A percentile compares a stretch with the other conserved stretches of the same genome.
phyloP scores from a whole-genome alignment of 139 green algal genomes.

The Marvania coccoides region DNA sequence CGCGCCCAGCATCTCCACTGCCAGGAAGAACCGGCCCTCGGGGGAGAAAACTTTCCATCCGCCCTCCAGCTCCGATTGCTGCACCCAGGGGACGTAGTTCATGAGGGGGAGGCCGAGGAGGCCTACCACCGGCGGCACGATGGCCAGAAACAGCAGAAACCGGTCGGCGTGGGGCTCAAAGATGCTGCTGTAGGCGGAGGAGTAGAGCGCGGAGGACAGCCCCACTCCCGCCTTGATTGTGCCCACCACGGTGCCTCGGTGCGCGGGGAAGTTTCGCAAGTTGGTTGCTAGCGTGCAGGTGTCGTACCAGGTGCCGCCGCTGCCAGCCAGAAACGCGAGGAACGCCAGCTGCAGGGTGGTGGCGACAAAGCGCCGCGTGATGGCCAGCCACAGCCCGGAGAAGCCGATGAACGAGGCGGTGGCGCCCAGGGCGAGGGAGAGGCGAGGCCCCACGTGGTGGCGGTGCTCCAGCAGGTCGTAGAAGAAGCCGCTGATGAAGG shows the following conservation, averaged over 20 bases:
- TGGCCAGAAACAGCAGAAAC: constrained; percentile 55
- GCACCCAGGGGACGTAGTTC: constrained; percentile 34
- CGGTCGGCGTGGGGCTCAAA: constrained; percentile 19
- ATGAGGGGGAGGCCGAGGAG: constrained; percentile 28
- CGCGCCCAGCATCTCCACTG: constrained; percentile 22
- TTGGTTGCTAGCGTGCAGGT: constrained; percentile 61
- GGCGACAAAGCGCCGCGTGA: not conserved
- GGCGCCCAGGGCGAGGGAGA: constrained; percentile 23
- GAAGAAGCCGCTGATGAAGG: constrained; percentile 27
- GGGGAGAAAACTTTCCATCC: constrained; percentile 16
- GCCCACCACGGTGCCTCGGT: constrained; percentile 67
- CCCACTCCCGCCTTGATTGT: constrained; percentile 62
- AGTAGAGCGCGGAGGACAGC: constrained; percentile 45
- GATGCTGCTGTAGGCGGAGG: constrained; percentile 43
- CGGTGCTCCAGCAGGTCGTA: constrained; percentile 26
- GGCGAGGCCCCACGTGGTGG: constrained; percentile 23
- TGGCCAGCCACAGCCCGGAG: constrained; percentile 25
- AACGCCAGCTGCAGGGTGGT: constrained; percentile 16
- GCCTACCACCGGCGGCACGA: constrained; percentile 19
- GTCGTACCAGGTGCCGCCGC: constrained; percentile 62
- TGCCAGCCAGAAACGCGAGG: constrained; percentile 33
- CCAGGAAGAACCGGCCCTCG: constrained; percentile 19
- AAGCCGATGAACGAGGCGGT: constrained; percentile 26
- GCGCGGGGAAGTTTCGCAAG: constrained; percentile 71
- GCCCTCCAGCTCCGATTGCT: constrained; percentile 7